Evolutionary conservation across 495 filamentous ascomycete species (phyloP).

Genomic region (Chaetomium fimeti): DNA sequence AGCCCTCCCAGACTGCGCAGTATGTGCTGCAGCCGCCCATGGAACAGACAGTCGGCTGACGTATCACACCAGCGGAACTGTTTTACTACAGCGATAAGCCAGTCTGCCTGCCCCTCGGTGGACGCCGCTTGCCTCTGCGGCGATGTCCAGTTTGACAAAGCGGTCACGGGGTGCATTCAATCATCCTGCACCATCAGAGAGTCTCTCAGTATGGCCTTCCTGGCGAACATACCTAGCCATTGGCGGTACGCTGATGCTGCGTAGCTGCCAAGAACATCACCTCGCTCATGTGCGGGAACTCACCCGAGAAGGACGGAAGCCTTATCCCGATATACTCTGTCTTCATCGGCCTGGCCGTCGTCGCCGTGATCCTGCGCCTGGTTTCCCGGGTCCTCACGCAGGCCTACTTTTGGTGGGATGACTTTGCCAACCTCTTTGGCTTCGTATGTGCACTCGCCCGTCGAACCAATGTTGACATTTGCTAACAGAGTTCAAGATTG

Average conservation of each 20-base stretch:
- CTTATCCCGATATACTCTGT: conserved; percentile 24
- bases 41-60: neutral
- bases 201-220: conserved; percentile 21
- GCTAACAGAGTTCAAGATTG: conserved; percentile 14
- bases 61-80: conserved; percentile 15
- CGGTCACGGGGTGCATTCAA: conserved; percentile 19
- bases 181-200: conserved; percentile 26
- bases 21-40: conserved; percentile 9
- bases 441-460: conserved; percentile 23
- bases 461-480: neutral
- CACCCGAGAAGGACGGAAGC: conserved; percentile 4
- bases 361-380: conserved; percentile 32
- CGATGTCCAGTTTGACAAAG: conserved; percentile 11
- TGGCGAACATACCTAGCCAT: neutral
- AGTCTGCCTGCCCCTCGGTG: conserved; percentile 23
- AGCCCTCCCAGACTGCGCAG: conserved; percentile 18
- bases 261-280: conserved; percentile 30
- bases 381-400: conserved; percentile 32
- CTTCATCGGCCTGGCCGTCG: conserved; percentile 29
- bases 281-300: conserved; percentile 20
- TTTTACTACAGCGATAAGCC: conserved; percentile 6
- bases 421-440: conserved; percentile 33
- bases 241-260: conserved; percentile 4
- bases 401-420: conserved; percentile 40
- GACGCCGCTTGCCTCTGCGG: conserved; percentile 30